Evolutionary conservation across 208 protist genomes (phyloP).

Genomic region (Hexamita inflata): DNA sequence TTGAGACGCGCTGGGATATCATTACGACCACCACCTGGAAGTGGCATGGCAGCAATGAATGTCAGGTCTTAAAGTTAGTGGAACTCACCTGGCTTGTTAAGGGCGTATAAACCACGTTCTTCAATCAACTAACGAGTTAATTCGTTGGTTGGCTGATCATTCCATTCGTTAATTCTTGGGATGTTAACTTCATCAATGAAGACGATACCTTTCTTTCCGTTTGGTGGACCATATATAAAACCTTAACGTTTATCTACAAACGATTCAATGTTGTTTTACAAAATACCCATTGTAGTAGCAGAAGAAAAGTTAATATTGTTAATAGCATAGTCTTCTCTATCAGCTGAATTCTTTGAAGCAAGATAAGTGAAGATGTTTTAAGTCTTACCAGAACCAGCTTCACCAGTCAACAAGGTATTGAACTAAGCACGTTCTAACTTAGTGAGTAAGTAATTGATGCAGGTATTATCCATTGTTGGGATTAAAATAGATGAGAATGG

Average conservation of each 20-base stretch:
- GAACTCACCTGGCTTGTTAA: constrained; percentile 66
- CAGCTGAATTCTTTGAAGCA: constrained; percentile 29
- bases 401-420: constrained; percentile 57
- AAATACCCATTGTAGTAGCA: constrained; percentile 54
- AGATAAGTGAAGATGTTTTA: constrained; percentile 51
- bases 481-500: constrained; percentile 81
- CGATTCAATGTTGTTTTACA: constrained; percentile 66
- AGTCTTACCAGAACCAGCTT: constrained; percentile 62
- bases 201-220: constrained; percentile 77
- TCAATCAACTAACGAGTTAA: constrained; percentile 65
- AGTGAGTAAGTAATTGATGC: constrained; percentile 67
- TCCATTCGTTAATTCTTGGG: constrained; percentile 64
- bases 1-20: constrained; percentile 89
- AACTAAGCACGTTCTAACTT: constrained; percentile 9
- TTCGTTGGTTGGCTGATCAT: constrained; percentile 62
- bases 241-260: constrained; percentile 79
- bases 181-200: constrained; percentile 97
- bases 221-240: constrained; percentile 70
- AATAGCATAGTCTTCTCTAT: constrained; percentile 42
- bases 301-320: constrained; percentile 60
- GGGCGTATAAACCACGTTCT: constrained; percentile 56
- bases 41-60: constrained; percentile 82
- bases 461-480: constrained; percentile 78
- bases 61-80: constrained; percentile 74
- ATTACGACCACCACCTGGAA: constrained; percentile 86